Base-by-base conservation (phyloP, 2,329 filamentous ascomycete species). In the Anisogramma anomala region DNA sequence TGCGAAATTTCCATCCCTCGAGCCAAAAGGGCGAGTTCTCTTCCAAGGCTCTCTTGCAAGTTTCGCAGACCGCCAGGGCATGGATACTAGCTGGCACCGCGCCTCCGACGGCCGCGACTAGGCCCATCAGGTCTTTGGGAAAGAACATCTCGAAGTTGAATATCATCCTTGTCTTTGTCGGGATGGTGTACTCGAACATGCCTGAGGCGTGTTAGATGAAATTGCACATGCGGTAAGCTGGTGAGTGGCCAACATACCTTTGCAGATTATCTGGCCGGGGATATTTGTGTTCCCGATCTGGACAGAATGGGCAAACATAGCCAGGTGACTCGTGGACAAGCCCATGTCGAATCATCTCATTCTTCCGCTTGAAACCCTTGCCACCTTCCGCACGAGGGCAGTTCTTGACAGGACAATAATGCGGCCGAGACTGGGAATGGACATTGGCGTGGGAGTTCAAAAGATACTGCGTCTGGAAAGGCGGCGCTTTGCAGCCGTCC, bases 241-340 rank as follows among this genome's bases (percentile, higher is more conserved):
- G 23, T n/a, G 19, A 15, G 18, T 36, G n/a, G 4, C 23, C 37
- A 37, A 58, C 72, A 50, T 69, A 93, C 85, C 89, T 79, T 66
- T 95, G 89, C 42, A 98, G 66, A 67, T 96, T 96, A 59, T 98
- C 91, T 25, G 91, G 91, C 51, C 91, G 72, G 4, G 91, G 91
- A 58, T 96, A 96, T 57, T 83, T 88, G 60, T 95, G 89, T 58
- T 95, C 87, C 50, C 87, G 74, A 54, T 94, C 87, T 1, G 86
- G 84, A 59, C 91, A 98, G 57, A 95, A 96, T 0, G 91, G 91
- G 59, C 91, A 98, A 22, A 94, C 79, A 55, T 96, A 98, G 46
- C 89, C 89, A 1, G 91, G 91, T 6, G 86, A 94, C 50, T 87
- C 82, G 55, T 98, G 91, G 3, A 96, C 91, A 3, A 96, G 72